Evolutionary conservation across 1,284 basidiomycete genomes (phyloP).

Genomic region (Stereum hirsutum): DNA sequence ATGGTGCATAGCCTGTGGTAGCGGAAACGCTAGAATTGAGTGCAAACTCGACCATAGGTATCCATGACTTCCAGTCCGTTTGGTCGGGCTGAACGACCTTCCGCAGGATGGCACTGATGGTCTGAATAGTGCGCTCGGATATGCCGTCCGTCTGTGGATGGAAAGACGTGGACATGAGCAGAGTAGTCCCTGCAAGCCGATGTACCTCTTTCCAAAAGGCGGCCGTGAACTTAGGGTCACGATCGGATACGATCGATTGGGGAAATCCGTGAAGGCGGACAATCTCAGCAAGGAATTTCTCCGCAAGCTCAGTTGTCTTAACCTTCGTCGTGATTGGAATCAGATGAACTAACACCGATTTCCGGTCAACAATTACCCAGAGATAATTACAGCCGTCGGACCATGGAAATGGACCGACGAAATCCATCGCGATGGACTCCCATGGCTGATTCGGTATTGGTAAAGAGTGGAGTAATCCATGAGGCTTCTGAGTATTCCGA

Average conservation of each 20-base stretch:
- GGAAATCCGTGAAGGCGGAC: conserved; percentile 15
- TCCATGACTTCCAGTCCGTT: conserved; percentile 19
- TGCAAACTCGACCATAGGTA: conserved; percentile 23
- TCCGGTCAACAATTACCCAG: conserved; percentile 8
- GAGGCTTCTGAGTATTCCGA: conserved; percentile 1
- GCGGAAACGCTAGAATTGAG: conserved; percentile 21
- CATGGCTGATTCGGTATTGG: conserved; percentile 14
- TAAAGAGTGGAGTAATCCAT: conserved; percentile 12
- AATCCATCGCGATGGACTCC: conserved; percentile 19
- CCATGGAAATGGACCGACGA: conserved; percentile 20
- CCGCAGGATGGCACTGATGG: conserved; percentile 15
- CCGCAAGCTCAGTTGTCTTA: conserved; percentile 16
- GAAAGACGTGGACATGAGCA: conserved; percentile 15
- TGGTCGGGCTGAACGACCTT: conserved; percentile 20
- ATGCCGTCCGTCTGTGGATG: conserved; percentile 16
- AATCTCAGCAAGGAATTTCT: conserved; percentile 13
- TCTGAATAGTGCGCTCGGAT: conserved; percentile 14
- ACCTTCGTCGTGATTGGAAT: conserved; percentile 16
- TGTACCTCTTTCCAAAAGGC: conserved; percentile 16
- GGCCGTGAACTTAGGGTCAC: conserved; percentile 15
- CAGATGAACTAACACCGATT: conserved; percentile 10
- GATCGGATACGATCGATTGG: conserved; percentile 13
- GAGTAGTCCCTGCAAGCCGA: conserved; percentile 10
- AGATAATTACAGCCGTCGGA: conserved; percentile 11
- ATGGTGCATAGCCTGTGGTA: conserved; percentile 21